Evolutionary conservation across 2,329 filamentous ascomycete genomes (phyloP).

Genomic region (Oidium heveae): DNA sequence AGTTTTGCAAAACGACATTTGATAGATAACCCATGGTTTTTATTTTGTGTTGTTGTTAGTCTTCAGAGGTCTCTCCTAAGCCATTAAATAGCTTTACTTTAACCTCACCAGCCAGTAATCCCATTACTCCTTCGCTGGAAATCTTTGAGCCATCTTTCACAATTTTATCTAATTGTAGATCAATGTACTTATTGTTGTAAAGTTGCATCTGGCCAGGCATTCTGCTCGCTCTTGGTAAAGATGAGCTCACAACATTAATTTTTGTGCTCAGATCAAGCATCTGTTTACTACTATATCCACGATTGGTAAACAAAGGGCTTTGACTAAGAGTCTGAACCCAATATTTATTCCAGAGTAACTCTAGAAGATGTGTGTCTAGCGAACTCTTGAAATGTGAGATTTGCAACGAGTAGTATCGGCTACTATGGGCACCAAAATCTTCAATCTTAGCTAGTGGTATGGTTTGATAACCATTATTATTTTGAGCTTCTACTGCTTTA

Average conservation of each 20-base stretch:
- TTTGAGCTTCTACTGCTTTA: constrained; percentile 24
- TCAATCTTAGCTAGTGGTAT: constrained; percentile 86
- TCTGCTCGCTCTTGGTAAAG: constrained; percentile 16
- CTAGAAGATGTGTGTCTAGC: constrained; percentile 64
- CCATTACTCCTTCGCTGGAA: constrained; percentile 24
- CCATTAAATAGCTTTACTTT: constrained; percentile 24
- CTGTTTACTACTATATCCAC: constrained; percentile 80
- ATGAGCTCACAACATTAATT: constrained; percentile 35
- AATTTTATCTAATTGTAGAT: constrained; percentile 27
- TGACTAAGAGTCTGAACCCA: constrained; percentile 92
- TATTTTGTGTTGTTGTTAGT: neutral
- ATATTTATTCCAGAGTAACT: constrained; percentile 95
- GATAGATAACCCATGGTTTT: no score
- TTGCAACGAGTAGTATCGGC: constrained; percentile 72
- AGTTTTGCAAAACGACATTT: no score
- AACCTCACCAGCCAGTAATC: constrained; percentile 19
- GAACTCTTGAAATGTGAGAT: constrained; percentile 88
- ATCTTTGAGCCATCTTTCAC: constrained; percentile 31
- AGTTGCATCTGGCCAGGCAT: neutral
- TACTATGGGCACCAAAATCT: constrained; percentile 83
- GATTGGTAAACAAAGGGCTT: constrained; percentile 71
- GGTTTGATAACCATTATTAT: constrained; percentile 37
- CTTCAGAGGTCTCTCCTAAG: constrained; percentile 5
- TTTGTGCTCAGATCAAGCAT: constrained; percentile 73
- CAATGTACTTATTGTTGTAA: constrained; percentile 8